Evolutionary conservation across 139 green algal genomes (phyloP).

Genomic region (Coccomyxa sp.): DNA sequence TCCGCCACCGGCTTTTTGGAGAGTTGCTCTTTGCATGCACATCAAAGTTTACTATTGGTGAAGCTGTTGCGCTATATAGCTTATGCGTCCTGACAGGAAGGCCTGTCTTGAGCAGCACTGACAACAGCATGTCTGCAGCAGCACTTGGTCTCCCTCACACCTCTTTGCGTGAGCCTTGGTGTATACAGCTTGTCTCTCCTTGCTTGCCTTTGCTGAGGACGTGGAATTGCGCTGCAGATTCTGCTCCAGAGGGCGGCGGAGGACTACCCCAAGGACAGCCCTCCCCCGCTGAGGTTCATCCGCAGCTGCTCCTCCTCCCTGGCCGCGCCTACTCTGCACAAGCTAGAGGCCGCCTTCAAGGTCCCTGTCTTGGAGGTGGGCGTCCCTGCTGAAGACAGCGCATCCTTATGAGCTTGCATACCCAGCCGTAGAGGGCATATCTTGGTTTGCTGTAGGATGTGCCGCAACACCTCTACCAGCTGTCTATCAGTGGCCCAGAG

Average conservation of each 20-base stretch:
- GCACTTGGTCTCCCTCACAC: no score
- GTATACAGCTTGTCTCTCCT: not conserved
- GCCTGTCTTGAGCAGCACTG: not conserved
- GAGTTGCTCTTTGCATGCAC: no score
- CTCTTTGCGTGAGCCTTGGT: not conserved
- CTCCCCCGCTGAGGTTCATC: constrained; percentile 77
- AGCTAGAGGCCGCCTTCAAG: constrained; percentile 66
- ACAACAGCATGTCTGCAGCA: not conserved
- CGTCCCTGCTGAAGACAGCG: no score
- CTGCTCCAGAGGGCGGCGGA: constrained; percentile 39
- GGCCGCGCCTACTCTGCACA: constrained; percentile 59
- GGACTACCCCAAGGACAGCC: constrained; percentile 42
- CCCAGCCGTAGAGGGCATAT: no score
- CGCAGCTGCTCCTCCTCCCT: constrained; percentile 71
- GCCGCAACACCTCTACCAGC: no score
- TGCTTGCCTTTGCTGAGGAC: not conserved
- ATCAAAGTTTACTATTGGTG: no score
- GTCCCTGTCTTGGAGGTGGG: constrained; percentile 73
- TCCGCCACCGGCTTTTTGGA: no score
- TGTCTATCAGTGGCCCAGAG: no score
- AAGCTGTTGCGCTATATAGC: no score
- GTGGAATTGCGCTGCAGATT: constrained; percentile 27
- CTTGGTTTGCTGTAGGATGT: no score
- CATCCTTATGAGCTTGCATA: no score
- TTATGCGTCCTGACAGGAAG: no score